These are phyloP conservation scores for Ogataea ganodermae DNA, from an alignment of 805 yeast genomes.

Conservation along the genomic window DNA sequence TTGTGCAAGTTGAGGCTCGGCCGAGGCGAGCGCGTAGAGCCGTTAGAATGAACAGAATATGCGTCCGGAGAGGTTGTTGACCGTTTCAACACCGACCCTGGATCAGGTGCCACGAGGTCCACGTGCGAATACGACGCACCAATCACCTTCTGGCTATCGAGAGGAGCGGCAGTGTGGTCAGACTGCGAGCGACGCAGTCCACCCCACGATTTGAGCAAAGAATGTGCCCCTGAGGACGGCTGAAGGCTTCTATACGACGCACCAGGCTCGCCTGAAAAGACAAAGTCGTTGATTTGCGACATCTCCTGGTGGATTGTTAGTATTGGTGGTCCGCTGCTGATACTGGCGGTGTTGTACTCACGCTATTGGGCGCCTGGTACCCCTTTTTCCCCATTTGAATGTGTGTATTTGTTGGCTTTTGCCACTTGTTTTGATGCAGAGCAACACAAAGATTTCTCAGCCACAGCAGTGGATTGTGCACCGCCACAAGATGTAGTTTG, in stretches of 20 bases:
- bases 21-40: slow-evolving; percentile 18
- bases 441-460: not conserved
- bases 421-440: not conserved
- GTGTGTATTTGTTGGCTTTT: not conserved
- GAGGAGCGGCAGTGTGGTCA: slow-evolving; percentile 11
- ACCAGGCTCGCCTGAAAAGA: slow-evolving; percentile 25
- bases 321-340: not conserved
- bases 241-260: slow-evolving; percentile 21
- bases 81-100: slow-evolving; percentile 4
- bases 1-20: slow-evolving; percentile 16
- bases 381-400: slow-evolving; percentile 39
- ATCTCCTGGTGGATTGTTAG: slow-evolving; percentile 23
- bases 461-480: slow-evolving; percentile 1
- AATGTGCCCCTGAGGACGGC: slow-evolving; percentile 16
- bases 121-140: slow-evolving; percentile 61
- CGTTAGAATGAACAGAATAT: slow-evolving; percentile 18
- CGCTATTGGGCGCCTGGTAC: slow-evolving; percentile 35
- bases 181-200: slow-evolving; percentile 19
- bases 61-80: slow-evolving; percentile 24
- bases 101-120: slow-evolving; percentile 35
- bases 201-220: slow-evolving; percentile 31
- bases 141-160: slow-evolving; percentile 38
- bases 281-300: slow-evolving; percentile 35
- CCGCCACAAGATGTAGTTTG: not conserved
- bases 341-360: slow-evolving; percentile 15